Conservation (phyloP, 768 basidiomycete species). For the Lepiota brunneoincarnata region DNA sequence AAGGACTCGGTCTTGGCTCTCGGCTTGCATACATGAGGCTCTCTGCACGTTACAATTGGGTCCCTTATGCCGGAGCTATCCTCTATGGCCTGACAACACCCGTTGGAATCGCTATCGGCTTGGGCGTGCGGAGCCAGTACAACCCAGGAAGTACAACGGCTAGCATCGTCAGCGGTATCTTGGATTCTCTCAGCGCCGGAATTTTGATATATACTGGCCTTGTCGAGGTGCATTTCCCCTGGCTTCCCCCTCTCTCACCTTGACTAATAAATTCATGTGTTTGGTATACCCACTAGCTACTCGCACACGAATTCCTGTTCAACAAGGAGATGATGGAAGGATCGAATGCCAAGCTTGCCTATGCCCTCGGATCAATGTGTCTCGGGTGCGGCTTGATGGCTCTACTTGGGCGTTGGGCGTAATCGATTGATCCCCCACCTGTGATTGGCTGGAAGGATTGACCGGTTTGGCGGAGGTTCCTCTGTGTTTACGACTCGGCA, state of each 20-base stretch:
- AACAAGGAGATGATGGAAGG: constrained; percentile 81
- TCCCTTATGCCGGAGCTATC: constrained; percentile 58
- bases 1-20: constrained; percentile 90
- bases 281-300: constrained; percentile 45
- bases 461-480: background rate
- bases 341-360: constrained; percentile 61
- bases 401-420: constrained; percentile 88
- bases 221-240: constrained; percentile 58
- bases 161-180: constrained; percentile 76
- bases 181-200: constrained; percentile 85
- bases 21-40: constrained; percentile 78
- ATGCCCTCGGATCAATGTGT: constrained; percentile 76
- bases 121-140: constrained; percentile 74
- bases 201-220: constrained; percentile 87
- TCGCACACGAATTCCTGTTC: constrained; percentile 95
- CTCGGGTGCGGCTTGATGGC: constrained; percentile 88
- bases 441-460: too few relatives aligned
- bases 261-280: constrained; percentile 3
- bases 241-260: background rate
- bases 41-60: constrained; percentile 47
- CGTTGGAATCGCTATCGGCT: constrained; percentile 82
- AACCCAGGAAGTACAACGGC: constrained; percentile 77
- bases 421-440: constrained; percentile 12
- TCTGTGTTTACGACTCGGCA: too few relatives aligned
- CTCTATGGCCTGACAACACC: constrained; percentile 82